A percentile compares a stretch with the other conserved stretches of the same genome.
Evolutionary conservation across 2,329 filamentous ascomycete genomes (phyloP).

Genomic region (Alternaria consortialis): DNA sequence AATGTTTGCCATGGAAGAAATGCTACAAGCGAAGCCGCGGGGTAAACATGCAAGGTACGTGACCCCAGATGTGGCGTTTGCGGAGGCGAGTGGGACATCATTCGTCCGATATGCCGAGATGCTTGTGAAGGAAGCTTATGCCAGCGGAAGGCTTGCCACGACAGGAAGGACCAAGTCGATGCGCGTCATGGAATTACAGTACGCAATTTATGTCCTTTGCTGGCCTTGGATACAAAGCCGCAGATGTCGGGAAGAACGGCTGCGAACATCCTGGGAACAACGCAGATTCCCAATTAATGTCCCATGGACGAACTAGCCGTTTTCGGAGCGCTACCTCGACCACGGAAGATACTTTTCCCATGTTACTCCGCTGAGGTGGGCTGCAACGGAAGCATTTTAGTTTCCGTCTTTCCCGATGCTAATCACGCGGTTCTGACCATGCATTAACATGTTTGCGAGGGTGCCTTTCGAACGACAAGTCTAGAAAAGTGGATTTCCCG

Average conservation of each 20-base stretch:
- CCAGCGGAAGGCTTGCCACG: background rate
- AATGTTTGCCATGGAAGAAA: conserved; percentile 12
- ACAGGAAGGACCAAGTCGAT: background rate
- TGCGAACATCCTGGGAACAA: background rate
- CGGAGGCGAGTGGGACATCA: conserved; percentile 8
- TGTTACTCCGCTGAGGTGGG: background rate
- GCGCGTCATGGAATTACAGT: background rate
- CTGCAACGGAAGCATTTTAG: background rate
- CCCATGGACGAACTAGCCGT: background rate
- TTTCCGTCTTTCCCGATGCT: conserved; percentile 3
- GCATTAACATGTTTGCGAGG: background rate
- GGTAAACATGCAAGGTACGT: conserved; percentile 20
- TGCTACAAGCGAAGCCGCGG: background rate
- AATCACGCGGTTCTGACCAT: background rate
- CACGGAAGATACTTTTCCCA: background rate
- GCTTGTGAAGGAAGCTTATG: background rate
- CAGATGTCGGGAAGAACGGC: background rate
- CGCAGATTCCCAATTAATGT: background rate
- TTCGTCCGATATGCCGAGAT: conserved; percentile 12
- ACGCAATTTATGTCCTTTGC: background rate
- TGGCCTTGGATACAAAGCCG: background rate
- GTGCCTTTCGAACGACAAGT: background rate
- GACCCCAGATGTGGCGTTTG: conserved; percentile 1
- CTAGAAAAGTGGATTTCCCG: background rate
- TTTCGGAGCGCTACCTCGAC: background rate